Base-by-base conservation (phyloP, 179 eudicot genomes). In the Spergularia azorica region DNA sequence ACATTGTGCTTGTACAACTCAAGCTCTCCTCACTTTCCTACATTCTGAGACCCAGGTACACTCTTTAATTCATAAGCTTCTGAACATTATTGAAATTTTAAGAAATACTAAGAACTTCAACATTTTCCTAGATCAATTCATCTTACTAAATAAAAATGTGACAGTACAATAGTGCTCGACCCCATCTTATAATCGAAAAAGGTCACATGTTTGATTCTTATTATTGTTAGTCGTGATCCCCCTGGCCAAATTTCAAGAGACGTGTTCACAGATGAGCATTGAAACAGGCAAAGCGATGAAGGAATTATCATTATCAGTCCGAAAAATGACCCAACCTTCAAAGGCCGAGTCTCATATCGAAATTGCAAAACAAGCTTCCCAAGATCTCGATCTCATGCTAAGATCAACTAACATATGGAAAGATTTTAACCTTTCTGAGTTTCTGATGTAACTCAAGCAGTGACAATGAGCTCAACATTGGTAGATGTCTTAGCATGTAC, bases 1-100 rank as follows among this genome's bases (percentile, higher is more conserved):
- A 5, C 83, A 90, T 60, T 93, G 97, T 72, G 97, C 96, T 38
- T 87, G 72, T 73, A 86, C 82, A 71, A 72, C 90, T 21, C 91
- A 89, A 79, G 72, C 87, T 78, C 92, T 92, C 73, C 59, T 52
- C 16, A 70, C 8, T 46, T 50, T 20, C 70, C 59, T 58, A 74
- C 65, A n/a, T 85, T 73, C 58, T 18, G 76, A 84, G 1, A 56
- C 66, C n/a, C 80, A 87, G 83, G 91, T 82, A 82, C 16, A 14
- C 51, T 16, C 17, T 7, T 9, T 50, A 60, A 26, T 26, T 26
- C 32, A 26, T 26, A 26, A 26, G 0, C 32, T 26, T 26, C 32
- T 26, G 32, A 26, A 26, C 32, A 26, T 26, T 26, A 26, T 26
- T 26, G 32, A 26, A 26, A 26, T 26, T 26, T 26, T 26, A 26